Percentiles rank a stretch among this genome's conserved stretches.
Evolutionary conservation across 1,284 basidiomycete genomes (phyloP).

Genomic region (Pseudozyma thailandica): DNA sequence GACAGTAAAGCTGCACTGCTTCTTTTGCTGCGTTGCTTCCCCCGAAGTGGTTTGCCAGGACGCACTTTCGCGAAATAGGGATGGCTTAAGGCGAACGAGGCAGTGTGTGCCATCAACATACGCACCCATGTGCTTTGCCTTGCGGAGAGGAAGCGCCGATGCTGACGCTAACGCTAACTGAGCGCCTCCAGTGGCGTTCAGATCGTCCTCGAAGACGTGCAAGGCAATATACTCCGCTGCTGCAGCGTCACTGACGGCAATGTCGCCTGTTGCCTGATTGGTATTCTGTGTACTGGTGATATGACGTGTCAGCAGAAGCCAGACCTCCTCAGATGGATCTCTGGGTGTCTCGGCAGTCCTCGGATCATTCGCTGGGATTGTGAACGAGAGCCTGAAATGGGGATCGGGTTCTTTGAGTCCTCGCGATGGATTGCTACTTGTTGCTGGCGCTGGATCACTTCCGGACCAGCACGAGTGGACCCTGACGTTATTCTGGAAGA

Average conservation of each 20-base stretch:
- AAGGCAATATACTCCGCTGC: constrained; percentile 78
- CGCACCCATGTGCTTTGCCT: constrained; percentile 69
- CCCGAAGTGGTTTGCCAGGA: background rate
- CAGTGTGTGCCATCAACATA: constrained; percentile 83
- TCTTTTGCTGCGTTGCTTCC: constrained; percentile 2
- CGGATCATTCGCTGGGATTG: background rate
- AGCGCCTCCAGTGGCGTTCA: constrained; percentile 3
- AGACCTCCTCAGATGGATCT: constrained; percentile 71
- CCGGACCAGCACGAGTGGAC: constrained; percentile 76
- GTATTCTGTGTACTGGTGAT: constrained; percentile 68
- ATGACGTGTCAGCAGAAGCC: constrained; percentile 85
- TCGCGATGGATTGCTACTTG: background rate
- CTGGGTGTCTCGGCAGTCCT: constrained; percentile 1
- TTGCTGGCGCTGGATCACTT: constrained; percentile 4
- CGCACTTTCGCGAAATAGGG: constrained; percentile 2
- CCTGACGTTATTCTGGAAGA: constrained; percentile 72
- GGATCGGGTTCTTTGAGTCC: constrained; percentile 40
- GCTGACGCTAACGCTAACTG: constrained; percentile 1
- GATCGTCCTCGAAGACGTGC: constrained; percentile 70
- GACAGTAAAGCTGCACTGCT: constrained; percentile 44
- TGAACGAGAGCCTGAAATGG: constrained; percentile 34
- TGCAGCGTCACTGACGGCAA: background rate
- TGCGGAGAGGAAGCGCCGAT: constrained; percentile 11
- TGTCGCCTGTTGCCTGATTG: background rate
- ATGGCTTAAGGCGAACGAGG: constrained; percentile 71